Evolutionary conservation across 2,329 filamentous ascomycete genomes (phyloP).

Genomic region (Fusarium sp.): DNA sequence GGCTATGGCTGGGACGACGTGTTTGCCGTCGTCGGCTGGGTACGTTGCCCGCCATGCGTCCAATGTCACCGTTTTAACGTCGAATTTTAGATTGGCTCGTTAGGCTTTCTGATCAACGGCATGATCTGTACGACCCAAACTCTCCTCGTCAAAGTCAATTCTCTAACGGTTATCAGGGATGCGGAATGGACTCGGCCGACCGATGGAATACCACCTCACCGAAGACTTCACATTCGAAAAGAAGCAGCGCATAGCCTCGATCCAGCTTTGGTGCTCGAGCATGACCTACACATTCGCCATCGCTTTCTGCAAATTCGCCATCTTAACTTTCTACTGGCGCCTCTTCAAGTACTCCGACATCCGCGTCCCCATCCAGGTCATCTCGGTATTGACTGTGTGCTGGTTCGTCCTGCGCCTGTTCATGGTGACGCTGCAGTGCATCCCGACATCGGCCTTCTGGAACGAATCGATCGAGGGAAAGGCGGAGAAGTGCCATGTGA

Average conservation of each 20-base stretch:
- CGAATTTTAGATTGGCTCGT: conserved; percentile 28
- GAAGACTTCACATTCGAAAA: conserved; percentile 31
- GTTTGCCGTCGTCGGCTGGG: conserved; percentile 42
- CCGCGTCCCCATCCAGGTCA: conserved; percentile 47
- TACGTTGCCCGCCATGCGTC: conserved; percentile 15
- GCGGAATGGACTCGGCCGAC: conserved; percentile 33
- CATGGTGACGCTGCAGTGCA: conserved; percentile 53
- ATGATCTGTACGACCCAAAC: conserved; percentile 31
- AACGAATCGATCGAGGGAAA: conserved; percentile 42
- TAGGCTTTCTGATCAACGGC: conserved; percentile 37
- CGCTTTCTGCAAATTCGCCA: conserved; percentile 49
- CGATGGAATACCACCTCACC: conserved; percentile 33
- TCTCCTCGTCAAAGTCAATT: neutral
- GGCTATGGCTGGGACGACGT: conserved; percentile 43
- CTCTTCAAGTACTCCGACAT: conserved; percentile 50
- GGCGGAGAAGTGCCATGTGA: conserved; percentile 49
- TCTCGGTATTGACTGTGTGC: conserved; percentile 40
- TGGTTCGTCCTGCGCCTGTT: conserved; percentile 53
- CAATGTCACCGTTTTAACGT: conserved; percentile 8
- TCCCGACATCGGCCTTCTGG: conserved; percentile 54
- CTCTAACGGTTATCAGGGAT: conserved; percentile 22
- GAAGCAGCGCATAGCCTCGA: conserved; percentile 35
- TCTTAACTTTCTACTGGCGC: conserved; percentile 51
- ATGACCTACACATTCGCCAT: conserved; percentile 50
- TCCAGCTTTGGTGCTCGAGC: conserved; percentile 48